These are phyloP conservation scores for Neoboletus subvelutipes DNA, from an alignment of 768 basidiomycete species.

Conservation along the genomic window DNA sequence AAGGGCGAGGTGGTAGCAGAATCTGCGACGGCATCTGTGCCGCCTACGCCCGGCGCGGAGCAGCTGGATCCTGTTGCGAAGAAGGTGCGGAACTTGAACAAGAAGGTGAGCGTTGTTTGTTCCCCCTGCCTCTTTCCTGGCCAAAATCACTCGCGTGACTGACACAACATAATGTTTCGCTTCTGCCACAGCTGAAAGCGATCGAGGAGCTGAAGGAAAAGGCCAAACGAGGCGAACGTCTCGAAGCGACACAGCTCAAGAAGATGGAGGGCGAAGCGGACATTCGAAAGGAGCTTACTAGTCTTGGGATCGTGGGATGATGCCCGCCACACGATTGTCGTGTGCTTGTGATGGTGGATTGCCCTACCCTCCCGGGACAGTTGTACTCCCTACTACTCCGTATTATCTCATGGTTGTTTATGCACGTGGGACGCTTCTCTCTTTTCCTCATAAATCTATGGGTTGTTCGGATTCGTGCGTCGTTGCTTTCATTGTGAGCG, in stretches of 20 bases:
- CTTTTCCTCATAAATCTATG: conserved; percentile 6
- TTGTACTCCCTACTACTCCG: background rate
- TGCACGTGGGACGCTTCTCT: background rate
- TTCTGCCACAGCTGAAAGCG: conserved; percentile 75
- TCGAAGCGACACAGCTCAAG: conserved; percentile 94
- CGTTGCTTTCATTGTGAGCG: too few species aligned
- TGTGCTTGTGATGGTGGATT: background rate
- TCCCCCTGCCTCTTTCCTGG: background rate
- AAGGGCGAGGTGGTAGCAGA: conserved; percentile 12
- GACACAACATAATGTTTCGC: background rate
- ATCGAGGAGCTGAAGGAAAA: conserved; percentile 98
- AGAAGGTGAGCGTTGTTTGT: conserved; percentile 63
- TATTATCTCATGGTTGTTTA: background rate
- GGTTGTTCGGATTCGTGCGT: background rate
- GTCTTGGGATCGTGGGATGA: conserved; percentile 29
- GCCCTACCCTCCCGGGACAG: background rate
- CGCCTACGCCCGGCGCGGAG: conserved; percentile 56
- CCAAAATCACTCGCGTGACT: background rate
- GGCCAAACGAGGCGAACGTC: conserved; percentile 80
- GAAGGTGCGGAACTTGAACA: conserved; percentile 91
- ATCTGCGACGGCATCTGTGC: conserved; percentile 32
- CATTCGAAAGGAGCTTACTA: conserved; percentile 75
- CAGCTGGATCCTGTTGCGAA: conserved; percentile 81
- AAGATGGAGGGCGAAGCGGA: conserved; percentile 93
- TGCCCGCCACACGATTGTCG: background rate